These are phyloP conservation scores for Hevea brasiliensis DNA, from an alignment of 345 rosid genomes.

Conservation along the genomic window DNA sequence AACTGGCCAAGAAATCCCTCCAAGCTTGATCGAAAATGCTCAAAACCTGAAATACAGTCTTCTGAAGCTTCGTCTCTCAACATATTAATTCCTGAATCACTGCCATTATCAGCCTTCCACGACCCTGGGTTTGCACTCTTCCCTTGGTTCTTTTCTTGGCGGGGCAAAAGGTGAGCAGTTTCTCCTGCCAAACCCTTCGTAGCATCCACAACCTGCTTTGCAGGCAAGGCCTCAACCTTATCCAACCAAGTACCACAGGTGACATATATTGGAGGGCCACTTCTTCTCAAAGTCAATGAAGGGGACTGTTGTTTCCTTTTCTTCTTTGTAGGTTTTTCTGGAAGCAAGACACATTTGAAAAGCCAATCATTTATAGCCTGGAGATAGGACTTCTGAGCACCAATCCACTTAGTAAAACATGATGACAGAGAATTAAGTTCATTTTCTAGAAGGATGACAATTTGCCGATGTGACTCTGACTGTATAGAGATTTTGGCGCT, in stretches of 20 bases:
- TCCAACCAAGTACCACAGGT: constrained; percentile 78
- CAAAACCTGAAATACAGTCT: constrained; percentile 52
- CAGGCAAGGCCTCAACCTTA: constrained; percentile 44
- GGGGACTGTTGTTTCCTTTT: constrained; percentile 33
- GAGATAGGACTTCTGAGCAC: constrained; percentile 67
- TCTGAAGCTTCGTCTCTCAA: constrained; percentile 56
- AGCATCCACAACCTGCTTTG: constrained; percentile 62
- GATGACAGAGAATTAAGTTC: constrained; percentile 59
- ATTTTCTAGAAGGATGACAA: constrained; percentile 59
- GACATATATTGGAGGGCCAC: constrained; percentile 74
- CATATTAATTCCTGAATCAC: constrained; percentile 39
- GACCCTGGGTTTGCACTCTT: constrained; percentile 32
- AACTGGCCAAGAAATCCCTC: constrained; percentile 54
- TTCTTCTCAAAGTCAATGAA: constrained; percentile 22
- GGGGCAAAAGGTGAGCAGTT: constrained; percentile 60
- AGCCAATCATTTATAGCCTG: constrained; percentile 73
- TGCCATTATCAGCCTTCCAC: constrained; percentile 38
- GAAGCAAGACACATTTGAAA: constrained; percentile 55
- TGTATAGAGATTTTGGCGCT: constrained; percentile 46
- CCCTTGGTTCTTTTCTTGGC: constrained; percentile 67
- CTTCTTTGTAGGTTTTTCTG: constrained; percentile 33
- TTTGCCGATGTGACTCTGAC: constrained; percentile 66
- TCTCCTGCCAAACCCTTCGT: constrained; percentile 64
- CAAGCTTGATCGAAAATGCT: constrained; percentile 56
- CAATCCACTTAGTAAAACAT: constrained; percentile 76